These are phyloP conservation scores for Fusarium pilosicola DNA, from an alignment of 2,329 filamentous ascomycete genomes.

Conservation along the genomic window DNA sequence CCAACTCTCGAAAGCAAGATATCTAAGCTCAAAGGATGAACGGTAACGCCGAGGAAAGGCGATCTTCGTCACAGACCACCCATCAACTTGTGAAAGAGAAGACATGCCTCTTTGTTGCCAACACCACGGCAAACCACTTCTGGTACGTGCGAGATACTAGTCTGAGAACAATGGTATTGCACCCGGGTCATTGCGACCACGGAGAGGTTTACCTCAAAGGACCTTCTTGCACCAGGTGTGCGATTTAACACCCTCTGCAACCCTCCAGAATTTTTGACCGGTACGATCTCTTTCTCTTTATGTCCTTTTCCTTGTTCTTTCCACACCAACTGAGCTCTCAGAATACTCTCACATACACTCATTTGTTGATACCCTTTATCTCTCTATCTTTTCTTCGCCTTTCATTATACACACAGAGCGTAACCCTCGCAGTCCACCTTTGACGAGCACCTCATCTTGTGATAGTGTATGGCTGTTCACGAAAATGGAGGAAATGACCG, in stretches of 20 bases:
- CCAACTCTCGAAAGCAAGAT: neutral
- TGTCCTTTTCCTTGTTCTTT: neutral
- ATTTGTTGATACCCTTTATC: neutral
- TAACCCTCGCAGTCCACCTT: neutral
- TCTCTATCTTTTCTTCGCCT: neutral
- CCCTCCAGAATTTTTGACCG: neutral
- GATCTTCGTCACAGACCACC: conserved; percentile 20
- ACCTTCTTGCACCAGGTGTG: neutral
- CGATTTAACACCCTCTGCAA: conserved; percentile 20
- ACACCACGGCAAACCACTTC: conserved; percentile 1
- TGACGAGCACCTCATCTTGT: neutral
- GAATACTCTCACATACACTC: neutral
- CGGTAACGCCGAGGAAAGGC: conserved; percentile 2
- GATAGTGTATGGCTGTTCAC: neutral
- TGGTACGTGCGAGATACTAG: conserved; percentile 1
- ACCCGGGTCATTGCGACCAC: neutral
- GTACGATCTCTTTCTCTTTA: conserved; percentile 12
- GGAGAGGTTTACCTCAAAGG: neutral
- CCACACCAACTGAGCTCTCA: neutral
- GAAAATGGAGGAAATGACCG: neutral
- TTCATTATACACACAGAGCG: conserved; percentile 8
- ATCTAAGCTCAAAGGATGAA: conserved; percentile 2
- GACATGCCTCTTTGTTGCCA: conserved; percentile 20
- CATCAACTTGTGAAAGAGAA: conserved; percentile 12
- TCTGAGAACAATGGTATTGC: conserved; percentile 28